These are phyloP conservation scores for Neolentinus lepideus DNA, from an alignment of 1,284 basidiomycete species.

Conservation along the genomic window DNA sequence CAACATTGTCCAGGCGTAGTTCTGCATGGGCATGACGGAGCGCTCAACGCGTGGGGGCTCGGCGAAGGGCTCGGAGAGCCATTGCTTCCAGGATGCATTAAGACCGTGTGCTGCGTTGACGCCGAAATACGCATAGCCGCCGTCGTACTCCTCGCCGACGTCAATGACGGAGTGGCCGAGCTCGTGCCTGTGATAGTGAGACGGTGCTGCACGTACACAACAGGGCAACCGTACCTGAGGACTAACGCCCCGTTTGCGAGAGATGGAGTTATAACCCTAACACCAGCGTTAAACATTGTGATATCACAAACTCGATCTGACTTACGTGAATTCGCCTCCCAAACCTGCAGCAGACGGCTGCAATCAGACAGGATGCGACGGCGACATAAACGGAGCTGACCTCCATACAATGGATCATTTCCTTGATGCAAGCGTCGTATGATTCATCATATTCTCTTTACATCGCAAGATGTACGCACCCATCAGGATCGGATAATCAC, in stretches of 20 bases:
- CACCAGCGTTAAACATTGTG: constrained; percentile 2
- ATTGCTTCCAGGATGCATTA: constrained; percentile 54
- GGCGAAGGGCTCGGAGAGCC: constrained; percentile 43
- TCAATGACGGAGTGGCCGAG: constrained; percentile 77
- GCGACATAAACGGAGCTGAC: constrained; percentile 26
- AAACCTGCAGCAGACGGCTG: constrained; percentile 37
- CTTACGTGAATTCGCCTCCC: constrained; percentile 79
- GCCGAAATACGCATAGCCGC: constrained; percentile 72
- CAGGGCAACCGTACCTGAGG: constrained; percentile 34
- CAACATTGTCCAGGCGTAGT: constrained; percentile 69
- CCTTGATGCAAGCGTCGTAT: constrained; percentile 28
- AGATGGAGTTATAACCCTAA: constrained; percentile 74
- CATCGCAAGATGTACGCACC: constrained; percentile 33
- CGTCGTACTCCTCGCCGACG: constrained; percentile 85
- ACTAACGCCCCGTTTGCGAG: constrained; percentile 73
- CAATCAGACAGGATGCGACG: not conserved
- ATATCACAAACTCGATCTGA: constrained; percentile 6
- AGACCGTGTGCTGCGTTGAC: constrained; percentile 52
- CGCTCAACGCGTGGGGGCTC: constrained; percentile 47
- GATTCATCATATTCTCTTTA: not conserved
- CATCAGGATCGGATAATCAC: constrained; percentile 74
- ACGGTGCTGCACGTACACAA: not conserved
- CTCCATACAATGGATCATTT: constrained; percentile 79
- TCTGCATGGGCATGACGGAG: constrained; percentile 69
- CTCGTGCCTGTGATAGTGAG: constrained; percentile 47